These are phyloP conservation scores for Knufia petricola DNA, from an alignment of 2,329 filamentous ascomycete species.

Conservation along the genomic window DNA sequence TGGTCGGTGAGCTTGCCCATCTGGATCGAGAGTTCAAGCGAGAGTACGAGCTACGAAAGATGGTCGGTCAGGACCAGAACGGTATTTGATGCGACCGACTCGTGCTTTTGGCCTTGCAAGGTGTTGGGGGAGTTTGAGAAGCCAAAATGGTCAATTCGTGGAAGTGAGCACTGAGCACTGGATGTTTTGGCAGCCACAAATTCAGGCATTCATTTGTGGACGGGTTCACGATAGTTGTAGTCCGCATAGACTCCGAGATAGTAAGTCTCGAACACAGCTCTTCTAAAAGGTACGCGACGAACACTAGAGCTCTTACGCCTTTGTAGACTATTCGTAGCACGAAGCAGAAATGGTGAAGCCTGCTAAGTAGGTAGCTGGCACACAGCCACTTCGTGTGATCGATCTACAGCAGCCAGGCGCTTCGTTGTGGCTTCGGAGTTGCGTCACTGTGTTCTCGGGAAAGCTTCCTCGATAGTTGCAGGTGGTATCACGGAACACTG, in stretches of 20 bases:
- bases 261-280: too few species aligned
- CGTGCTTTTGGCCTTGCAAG: background rate
- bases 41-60: slow-evolving; percentile 81
- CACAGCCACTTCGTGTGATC: background rate
- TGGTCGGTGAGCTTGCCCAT: slow-evolving; percentile 70
- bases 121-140: slow-evolving; percentile 5
- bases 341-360: background rate
- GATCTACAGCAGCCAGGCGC: background rate
- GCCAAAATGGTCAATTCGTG: too few species aligned
- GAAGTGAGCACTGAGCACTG: too few species aligned
- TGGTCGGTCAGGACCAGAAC: slow-evolving; percentile 58
- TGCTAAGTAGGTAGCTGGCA: background rate
- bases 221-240: too few species aligned
- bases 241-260: too few species aligned
- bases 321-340: too few species aligned
- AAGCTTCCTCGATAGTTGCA: slow-evolving; percentile 1
- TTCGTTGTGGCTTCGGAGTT: background rate
- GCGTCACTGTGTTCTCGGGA: background rate
- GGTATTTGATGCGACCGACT: slow-evolving; percentile 9
- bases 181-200: too few species aligned
- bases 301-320: too few species aligned
- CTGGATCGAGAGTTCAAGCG: slow-evolving; percentile 84
- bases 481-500: background rate
- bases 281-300: too few species aligned
- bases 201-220: too few species aligned